Evolutionary conservation across 306 rosid species (phyloP), one percentile per base, ranked within the genome.

Genomic region (Senna tora): DNA sequence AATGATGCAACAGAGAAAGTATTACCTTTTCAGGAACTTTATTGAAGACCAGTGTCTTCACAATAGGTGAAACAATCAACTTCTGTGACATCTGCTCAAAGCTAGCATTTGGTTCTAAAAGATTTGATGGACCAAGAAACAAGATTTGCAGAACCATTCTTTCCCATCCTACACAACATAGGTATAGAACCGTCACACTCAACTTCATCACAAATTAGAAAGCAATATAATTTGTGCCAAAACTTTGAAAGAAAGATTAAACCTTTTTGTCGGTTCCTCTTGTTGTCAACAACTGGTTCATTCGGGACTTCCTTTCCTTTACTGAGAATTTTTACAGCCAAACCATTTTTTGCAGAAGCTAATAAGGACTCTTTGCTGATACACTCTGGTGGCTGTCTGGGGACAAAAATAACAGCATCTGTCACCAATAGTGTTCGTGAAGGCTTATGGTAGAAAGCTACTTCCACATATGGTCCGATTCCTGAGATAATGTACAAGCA

Each of bases 91-190:
- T 94, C 79, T 91, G 93, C 66, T 77, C 87, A 76, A 94, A 91
- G 83, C 88, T 91, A 67, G 93, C 86, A 63, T 86, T 89, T 30
- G 97, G 97, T 69, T 94, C 97, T 76, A 94, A 84, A 60, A 94
- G 90, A 79, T 94, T 91, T 46, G 99, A 88, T 72, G 97, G 99
- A 67, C 96, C 97, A 55, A 94, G 99, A 78, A 94, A 91, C 87
- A 94, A 82, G 79, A 94, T 91, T 77, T 94, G 99, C 20, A 94
- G 90, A 75, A 91, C 99, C 96, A 91, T 94, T 85, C 99, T 88
- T 85, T 94, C 97, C 99, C 99, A 91, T 58, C 96, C 97, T 91
- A 82, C 82, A 81, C 17, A 76, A 38, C 46, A 61, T 9, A 17
- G 0, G 47, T 36, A 49, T 5, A 75, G 34, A 71, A 65, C 20